phyloP scores from a whole-genome alignment of 768 basidiomycete species.

The Leucocoprinus leucothites region DNA sequence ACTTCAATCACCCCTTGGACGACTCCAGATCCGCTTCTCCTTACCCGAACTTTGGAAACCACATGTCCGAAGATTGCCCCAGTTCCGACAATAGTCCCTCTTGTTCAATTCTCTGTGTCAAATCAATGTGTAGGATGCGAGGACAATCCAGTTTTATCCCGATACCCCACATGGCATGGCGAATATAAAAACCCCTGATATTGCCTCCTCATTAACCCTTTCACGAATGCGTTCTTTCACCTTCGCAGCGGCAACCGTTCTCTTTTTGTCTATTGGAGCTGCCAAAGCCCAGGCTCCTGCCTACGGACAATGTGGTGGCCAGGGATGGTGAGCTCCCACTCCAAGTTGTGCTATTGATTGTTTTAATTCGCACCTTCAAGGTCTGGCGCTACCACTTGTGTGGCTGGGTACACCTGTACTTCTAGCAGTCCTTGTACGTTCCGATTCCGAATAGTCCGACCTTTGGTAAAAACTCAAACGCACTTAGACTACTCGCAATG shows the following conservation, averaged over 20 bases:
- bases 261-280: slow-evolving; percentile 15
- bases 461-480: background rate
- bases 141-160: slow-evolving; percentile 14
- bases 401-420: slow-evolving; percentile 41
- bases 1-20: too few relatives aligned
- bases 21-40: too few relatives aligned
- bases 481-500: slow-evolving; percentile 52
- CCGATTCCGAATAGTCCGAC: background rate
- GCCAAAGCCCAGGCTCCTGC: slow-evolving; percentile 35
- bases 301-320: slow-evolving; percentile 43
- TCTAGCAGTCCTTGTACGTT: slow-evolving; percentile 34
- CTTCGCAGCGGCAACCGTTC: slow-evolving; percentile 3
- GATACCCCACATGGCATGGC: background rate
- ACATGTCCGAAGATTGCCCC: background rate
- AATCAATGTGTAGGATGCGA: slow-evolving; percentile 12
- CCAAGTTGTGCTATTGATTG: background rate
- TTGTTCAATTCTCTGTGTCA: background rate
- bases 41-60: background rate
- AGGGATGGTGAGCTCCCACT: slow-evolving; percentile 28
- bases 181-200: background rate
- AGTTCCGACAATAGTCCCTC: slow-evolving; percentile 8
- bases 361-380: slow-evolving; percentile 19
- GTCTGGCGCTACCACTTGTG: slow-evolving; percentile 41
- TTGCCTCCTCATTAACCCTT: background rate
- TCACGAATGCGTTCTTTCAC: slow-evolving; percentile 14